Evolutionary conservation across 164 flowering plant genomes (phyloP).

Genomic region (Paratinospora sagittata): DNA sequence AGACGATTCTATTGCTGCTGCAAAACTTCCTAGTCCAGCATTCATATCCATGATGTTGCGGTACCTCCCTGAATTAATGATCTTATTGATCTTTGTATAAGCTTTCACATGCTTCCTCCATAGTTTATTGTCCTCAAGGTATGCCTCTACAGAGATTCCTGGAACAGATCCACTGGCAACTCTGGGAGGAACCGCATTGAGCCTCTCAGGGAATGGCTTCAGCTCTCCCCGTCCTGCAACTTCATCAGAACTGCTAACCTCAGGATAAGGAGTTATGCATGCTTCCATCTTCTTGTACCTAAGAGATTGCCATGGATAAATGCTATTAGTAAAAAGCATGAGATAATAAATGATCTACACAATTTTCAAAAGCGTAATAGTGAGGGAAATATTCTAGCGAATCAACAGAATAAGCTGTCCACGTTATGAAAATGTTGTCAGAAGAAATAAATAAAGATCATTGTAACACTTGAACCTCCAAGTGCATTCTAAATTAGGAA

Average conservation of each 20-base stretch:
- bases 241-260: constrained; percentile 42
- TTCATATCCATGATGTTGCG: constrained; percentile 97
- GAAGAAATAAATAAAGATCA: background rate
- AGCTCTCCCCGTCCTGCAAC: constrained; percentile 55
- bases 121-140: constrained; percentile 53
- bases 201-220: constrained; percentile 70
- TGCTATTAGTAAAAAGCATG: background rate
- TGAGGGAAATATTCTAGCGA: background rate
- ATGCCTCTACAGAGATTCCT: constrained; percentile 68
- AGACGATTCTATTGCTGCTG: constrained; percentile 69
- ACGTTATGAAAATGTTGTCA: background rate
- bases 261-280: constrained; percentile 69
- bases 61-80: constrained; percentile 74
- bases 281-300: constrained; percentile 92
- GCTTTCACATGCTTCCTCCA: constrained; percentile 87
- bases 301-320: constrained; percentile 5
- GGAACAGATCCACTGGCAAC: constrained; percentile 67
- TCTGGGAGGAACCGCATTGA: constrained; percentile 76
- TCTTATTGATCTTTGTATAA: constrained; percentile 62
- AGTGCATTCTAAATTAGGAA: background rate
- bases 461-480: background rate
- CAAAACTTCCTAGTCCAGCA: constrained; percentile 90
- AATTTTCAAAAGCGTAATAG: background rate
- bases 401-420: background rate
- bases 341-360: background rate